Base-by-base conservation (phyloP, 805 yeast genomes). In the Nakazawaea pomicola region DNA sequence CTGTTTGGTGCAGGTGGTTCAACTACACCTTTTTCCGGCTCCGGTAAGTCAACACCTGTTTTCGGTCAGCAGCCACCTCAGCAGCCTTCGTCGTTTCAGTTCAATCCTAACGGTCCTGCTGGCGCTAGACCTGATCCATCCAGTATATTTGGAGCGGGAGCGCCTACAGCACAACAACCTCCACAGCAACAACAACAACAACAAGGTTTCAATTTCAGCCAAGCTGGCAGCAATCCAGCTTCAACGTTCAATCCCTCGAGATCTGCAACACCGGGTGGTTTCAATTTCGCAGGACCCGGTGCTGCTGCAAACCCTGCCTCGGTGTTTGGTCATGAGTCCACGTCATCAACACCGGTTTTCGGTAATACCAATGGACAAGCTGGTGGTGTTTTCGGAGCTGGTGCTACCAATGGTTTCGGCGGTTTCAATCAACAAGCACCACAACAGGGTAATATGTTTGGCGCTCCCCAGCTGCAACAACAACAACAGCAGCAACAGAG, bases 161-260 rank as follows among this genome's bases (percentile, higher is more conserved):
- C 35, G n/a, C n/a, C n/a, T n/a, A n/a, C n/a, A n/a, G n/a, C n/a
- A n/a, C n/a, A n/a, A n/a, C n/a, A n/a, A n/a, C n/a, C n/a, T n/a
- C n/a, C n/a, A n/a, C n/a, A n/a, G n/a, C n/a, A n/a, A n/a, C n/a
- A n/a, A n/a, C n/a, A n/a, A 34, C 37, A 34, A 34, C 7, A 19
- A 15, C 29, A 15, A 24, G 37, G 30, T 17, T 25, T 35, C 15
- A 28, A 28, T 35, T 35, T 35, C 17, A 15, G 18, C n/a, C n/a
- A n/a, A 10, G 16, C 15, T 24, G 12, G 12, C 4, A 33, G 29
- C 18, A 25, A 27, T 18, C 23, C 32, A 8, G 15, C 32, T 5
- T n/a, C 38, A 9, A 23, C n/a, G 6, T 39, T 39, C 38, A 34
- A 33, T 20, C 38, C 38, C 6, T 33, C 38, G 15, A 34, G 44